Conservation (phyloP, 1,139 yeast genomes). For the Scheffersomyces insectosa region DNA sequence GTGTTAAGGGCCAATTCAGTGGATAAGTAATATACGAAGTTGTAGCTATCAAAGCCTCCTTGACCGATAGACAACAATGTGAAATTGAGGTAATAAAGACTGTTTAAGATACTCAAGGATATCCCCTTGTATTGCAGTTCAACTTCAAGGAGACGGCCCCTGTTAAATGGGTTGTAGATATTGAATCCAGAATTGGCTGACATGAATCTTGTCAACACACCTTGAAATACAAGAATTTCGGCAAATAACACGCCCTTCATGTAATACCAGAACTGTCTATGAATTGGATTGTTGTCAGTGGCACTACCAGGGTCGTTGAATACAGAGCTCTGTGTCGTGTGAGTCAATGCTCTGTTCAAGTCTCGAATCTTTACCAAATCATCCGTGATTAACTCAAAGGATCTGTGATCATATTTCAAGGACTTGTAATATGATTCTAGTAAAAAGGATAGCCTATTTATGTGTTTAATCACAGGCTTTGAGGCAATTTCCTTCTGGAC, state of each 20-base stretch:
- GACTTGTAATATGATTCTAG: constrained; percentile 35
- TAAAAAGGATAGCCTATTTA: constrained; percentile 50
- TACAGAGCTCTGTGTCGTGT: constrained; percentile 22
- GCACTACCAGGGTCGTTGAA: constrained; percentile 21
- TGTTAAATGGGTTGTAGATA: constrained; percentile 10
- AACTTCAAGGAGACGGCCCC: constrained; percentile 3
- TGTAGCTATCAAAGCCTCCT: constrained; percentile 71
- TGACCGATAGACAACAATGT: constrained; percentile 61
- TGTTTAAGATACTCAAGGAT: constrained; percentile 41
- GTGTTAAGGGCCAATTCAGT: constrained; percentile 45
- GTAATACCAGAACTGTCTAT: constrained; percentile 35
- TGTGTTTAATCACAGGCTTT: constrained; percentile 50
- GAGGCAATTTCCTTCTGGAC: constrained; percentile 19
- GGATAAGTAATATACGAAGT: constrained; percentile 59
- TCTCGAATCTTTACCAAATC: constrained; percentile 20
- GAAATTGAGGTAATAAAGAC: constrained; percentile 55
- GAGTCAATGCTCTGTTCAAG: constrained; percentile 29
- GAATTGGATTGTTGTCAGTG: constrained; percentile 11
- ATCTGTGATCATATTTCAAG: constrained; percentile 17
- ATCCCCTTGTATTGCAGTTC: constrained; percentile 28
- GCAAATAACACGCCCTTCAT: constrained; percentile 49
- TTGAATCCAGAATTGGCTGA: constrained; percentile 10
- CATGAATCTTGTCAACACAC: constrained; percentile 45
- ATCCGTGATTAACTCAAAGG: constrained; percentile 22
- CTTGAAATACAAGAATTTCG: constrained; percentile 56